phyloP scores from a whole-genome alignment of 2,329 filamentous ascomycete species.

The Eutypa lata region DNA sequence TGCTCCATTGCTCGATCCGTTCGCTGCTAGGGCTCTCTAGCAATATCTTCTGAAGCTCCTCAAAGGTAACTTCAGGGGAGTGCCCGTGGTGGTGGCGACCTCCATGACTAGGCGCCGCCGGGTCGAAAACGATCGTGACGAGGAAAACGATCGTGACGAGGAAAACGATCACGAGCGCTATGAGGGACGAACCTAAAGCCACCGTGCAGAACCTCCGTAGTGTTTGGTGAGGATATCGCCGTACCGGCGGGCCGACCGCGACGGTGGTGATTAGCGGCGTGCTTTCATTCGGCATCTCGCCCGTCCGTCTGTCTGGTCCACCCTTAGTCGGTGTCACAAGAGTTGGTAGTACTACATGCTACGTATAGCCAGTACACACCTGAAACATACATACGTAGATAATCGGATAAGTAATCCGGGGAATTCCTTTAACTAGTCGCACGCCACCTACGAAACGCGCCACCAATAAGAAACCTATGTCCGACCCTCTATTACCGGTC shows the following conservation, averaged over 20 bases:
- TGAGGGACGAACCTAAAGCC: slow-evolving; percentile 51
- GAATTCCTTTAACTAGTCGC: no score
- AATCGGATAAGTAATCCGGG: no score
- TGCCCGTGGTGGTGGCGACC: slow-evolving; percentile 29
- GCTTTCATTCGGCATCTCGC: slow-evolving; percentile 49
- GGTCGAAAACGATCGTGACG: slow-evolving; percentile 32
- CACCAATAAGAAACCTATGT: no score
- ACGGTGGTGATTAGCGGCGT: slow-evolving; percentile 68
- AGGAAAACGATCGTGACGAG: slow-evolving; percentile 36
- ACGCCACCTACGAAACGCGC: no score
- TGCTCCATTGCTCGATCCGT: slow-evolving; percentile 67
- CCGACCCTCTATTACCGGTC: no score
- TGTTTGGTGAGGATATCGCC: slow-evolving; percentile 57
- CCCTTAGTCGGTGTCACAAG: slow-evolving; percentile 4
- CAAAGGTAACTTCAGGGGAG: slow-evolving; percentile 35
- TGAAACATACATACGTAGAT: no score
- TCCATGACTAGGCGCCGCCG: slow-evolving; percentile 18
- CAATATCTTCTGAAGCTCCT: slow-evolving; percentile 54
- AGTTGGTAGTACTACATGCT: neutral
- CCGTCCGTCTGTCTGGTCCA: slow-evolving; percentile 9
- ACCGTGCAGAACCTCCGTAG: slow-evolving; percentile 66
- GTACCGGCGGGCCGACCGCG: slow-evolving; percentile 48
- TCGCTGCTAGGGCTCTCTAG: slow-evolving; percentile 56
- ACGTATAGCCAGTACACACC: no score
- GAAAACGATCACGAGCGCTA: slow-evolving; percentile 48